Evolutionary conservation across 1,284 basidiomycete species (phyloP).

Genomic region (Ganoderma resinaceum): DNA sequence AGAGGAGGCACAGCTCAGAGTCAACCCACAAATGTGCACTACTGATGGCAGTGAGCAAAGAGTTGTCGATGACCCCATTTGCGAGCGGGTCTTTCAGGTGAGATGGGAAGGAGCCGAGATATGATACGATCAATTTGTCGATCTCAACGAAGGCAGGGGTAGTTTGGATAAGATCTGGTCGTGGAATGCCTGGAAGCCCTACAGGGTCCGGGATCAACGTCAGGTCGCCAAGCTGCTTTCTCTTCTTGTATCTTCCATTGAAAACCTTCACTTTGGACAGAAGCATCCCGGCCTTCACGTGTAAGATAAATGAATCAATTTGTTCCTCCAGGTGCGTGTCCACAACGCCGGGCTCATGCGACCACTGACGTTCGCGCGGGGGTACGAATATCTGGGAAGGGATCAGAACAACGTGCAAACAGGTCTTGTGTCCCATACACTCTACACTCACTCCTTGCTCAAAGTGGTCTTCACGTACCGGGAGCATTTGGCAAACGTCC

Average conservation of each 20-base stretch:
- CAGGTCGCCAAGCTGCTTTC: conserved; percentile 61
- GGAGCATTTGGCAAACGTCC: conserved; percentile 74
- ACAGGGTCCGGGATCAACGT: conserved; percentile 30
- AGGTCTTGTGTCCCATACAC: not conserved
- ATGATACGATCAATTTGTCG: conserved; percentile 62
- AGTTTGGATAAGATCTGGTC: conserved; percentile 51
- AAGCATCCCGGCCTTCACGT: conserved; percentile 72
- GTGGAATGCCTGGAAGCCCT: conserved; percentile 20
- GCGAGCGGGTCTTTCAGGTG: conserved; percentile 58
- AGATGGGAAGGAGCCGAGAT: conserved; percentile 64
- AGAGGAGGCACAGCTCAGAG: not conserved
- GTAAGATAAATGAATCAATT: conserved; percentile 77
- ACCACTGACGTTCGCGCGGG: conserved; percentile 71
- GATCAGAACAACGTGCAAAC: conserved; percentile 1
- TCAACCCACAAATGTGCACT: conserved; percentile 67
- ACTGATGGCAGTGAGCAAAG: conserved; percentile 69
- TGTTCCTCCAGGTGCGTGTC: conserved; percentile 66
- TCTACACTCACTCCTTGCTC: conserved; percentile 66
- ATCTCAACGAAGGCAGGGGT: conserved; percentile 71
- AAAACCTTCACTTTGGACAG: conserved; percentile 76
- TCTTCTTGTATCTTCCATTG: conserved; percentile 69
- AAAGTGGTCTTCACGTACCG: conserved; percentile 66
- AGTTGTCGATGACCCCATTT: conserved; percentile 65
- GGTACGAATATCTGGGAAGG: conserved; percentile 54
- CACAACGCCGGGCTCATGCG: conserved; percentile 64